phyloP scores from a whole-genome alignment of 179 eudicot species.

The Heliamphora pulchella region DNA sequence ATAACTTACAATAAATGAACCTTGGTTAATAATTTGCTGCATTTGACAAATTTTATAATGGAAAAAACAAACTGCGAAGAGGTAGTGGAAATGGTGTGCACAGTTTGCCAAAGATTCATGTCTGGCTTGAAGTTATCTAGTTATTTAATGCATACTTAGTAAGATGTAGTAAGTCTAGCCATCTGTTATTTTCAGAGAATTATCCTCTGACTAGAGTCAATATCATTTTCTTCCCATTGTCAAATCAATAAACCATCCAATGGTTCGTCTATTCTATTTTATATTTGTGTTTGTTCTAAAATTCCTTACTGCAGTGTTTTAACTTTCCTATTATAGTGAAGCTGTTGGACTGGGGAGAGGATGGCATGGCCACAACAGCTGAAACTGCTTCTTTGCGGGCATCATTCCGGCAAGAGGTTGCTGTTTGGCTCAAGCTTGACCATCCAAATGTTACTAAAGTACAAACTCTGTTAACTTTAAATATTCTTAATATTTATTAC shows the following conservation, averaged over 20 bases:
- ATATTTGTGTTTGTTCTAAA: neutral
- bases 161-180: neutral
- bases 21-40: neutral
- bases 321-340: slow-evolving; percentile 47
- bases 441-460: slow-evolving; percentile 89
- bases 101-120: slow-evolving; percentile 3
- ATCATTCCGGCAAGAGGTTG: slow-evolving; percentile 76
- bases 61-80: neutral
- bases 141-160: neutral
- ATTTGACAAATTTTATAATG: neutral
- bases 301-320: neutral
- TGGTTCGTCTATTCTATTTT: neutral
- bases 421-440: slow-evolving; percentile 91
- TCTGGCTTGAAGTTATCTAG: neutral
- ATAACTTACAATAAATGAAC: neutral
- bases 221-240: neutral
- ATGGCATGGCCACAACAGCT: slow-evolving; percentile 70
- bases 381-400: slow-evolving; percentile 60
- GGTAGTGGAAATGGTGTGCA: neutral
- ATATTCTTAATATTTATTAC: neutral
- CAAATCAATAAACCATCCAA: neutral
- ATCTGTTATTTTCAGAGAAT: neutral
- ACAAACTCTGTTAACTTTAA: slow-evolving; percentile 10
- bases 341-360: slow-evolving; percentile 98
- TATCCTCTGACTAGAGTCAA: neutral